These are phyloP conservation scores for Prunus mira DNA, from an alignment of 306 rosid species.

Conservation along the genomic window DNA sequence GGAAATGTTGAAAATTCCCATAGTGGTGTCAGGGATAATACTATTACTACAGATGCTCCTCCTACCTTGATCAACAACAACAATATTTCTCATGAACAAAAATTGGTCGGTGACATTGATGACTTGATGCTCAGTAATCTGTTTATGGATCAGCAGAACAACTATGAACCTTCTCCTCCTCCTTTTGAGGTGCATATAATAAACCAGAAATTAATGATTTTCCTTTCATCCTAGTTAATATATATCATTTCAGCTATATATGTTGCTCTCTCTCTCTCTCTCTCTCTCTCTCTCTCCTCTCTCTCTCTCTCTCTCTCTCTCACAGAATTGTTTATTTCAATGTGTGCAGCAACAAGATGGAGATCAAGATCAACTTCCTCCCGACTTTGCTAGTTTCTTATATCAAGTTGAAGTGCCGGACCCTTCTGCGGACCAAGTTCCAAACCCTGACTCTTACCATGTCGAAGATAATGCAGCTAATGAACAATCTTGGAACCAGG, in stretches of 20 bases:
- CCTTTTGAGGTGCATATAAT: neutral
- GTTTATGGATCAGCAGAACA: constrained; percentile 3
- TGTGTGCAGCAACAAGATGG: too few species aligned
- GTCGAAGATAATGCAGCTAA: constrained; percentile 1
- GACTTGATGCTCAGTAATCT: constrained; percentile 9
- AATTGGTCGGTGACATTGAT: neutral
- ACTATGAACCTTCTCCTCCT: neutral
- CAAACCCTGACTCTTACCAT: neutral
- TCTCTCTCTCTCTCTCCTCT: too few species aligned
- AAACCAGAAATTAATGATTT: neutral
- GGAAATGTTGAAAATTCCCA: neutral
- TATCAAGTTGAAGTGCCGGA: neutral
- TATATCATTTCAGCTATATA: too few species aligned
- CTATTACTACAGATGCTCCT: neutral
- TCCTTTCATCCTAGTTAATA: neutral
- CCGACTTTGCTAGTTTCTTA: too few species aligned
- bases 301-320: too few species aligned
- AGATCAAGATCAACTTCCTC: too few species aligned
- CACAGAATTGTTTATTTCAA: too few species aligned
- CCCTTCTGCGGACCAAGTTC: neutral
- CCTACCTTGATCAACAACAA: neutral
- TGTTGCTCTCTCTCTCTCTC: too few species aligned
- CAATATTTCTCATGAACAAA: neutral
- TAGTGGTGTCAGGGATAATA: neutral
- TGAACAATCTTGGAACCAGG: constrained; percentile 31